Percentiles rank a stretch among this genome's conserved stretches.
These are phyloP conservation scores for Tubosaeta brunneosetosa DNA, from an alignment of 768 basidiomycete species.

Conservation along the genomic window DNA sequence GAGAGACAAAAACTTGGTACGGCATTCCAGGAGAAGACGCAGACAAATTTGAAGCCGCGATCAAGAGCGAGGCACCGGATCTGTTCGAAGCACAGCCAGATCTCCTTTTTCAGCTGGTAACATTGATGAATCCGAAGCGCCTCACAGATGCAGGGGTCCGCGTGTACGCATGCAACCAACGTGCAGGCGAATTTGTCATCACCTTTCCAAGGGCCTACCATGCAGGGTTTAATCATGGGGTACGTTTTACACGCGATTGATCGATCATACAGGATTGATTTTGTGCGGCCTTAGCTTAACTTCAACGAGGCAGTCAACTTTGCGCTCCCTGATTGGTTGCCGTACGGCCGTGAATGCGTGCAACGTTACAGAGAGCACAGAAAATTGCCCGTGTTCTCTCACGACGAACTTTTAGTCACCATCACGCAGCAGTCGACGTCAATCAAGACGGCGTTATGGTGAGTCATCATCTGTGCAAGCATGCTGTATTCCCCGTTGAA, in stretches of 20 bases:
- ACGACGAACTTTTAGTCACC: slow-evolving; percentile 95
- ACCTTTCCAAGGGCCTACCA: slow-evolving; percentile 98
- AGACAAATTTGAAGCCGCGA: slow-evolving; percentile 93
- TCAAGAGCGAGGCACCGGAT: slow-evolving; percentile 92
- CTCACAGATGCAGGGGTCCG: slow-evolving; percentile 84
- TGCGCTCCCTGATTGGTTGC: slow-evolving; percentile 92
- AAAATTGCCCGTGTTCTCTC: slow-evolving; percentile 96
- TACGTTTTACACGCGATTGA: slow-evolving; percentile 42
- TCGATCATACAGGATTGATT: slow-evolving; percentile 22
- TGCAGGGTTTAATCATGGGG: slow-evolving; percentile 97
- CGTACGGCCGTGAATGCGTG: slow-evolving; percentile 83
- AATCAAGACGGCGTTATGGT: slow-evolving; percentile 94
- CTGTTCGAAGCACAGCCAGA: slow-evolving; percentile 97
- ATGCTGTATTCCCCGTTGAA: slow-evolving; percentile 20
- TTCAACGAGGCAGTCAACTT: slow-evolving; percentile 99
- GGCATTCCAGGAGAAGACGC: slow-evolving; percentile 95
- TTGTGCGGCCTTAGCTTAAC: slow-evolving; percentile 63
- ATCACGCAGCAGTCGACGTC: slow-evolving; percentile 93
- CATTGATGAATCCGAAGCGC: slow-evolving; percentile 91
- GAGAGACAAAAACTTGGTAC: slow-evolving; percentile 99
- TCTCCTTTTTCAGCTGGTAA: slow-evolving; percentile 94
- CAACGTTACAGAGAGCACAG: slow-evolving; percentile 84
- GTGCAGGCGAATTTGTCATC: slow-evolving; percentile 95
- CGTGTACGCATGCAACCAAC: slow-evolving; percentile 92
- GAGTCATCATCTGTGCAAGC: slow-evolving; percentile 26